Percentiles rank a stretch among this genome's conserved stretches.
These are phyloP conservation scores for Candida anglica DNA, from an alignment of 805 yeast genomes.

Conservation along the genomic window DNA sequence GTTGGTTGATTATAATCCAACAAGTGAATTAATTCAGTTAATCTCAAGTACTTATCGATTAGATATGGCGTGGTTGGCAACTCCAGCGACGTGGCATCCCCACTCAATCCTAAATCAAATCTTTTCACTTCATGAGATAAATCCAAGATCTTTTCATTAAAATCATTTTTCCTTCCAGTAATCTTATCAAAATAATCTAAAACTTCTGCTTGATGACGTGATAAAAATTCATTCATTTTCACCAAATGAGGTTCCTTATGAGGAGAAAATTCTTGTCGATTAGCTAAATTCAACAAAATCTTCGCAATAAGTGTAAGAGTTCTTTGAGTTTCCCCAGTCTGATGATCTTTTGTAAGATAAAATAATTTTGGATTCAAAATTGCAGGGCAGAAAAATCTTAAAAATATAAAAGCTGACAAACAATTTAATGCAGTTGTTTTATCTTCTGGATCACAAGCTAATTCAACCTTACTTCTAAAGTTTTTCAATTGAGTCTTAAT, in stretches of 20 bases:
- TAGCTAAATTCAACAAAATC: constrained; percentile 73
- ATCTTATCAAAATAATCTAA: constrained; percentile 68
- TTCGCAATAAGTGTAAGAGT: constrained; percentile 82
- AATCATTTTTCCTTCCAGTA: constrained; percentile 66
- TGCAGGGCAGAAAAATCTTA: constrained; percentile 70
- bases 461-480: constrained; percentile 61
- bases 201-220: constrained; percentile 52
- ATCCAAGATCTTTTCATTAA: constrained; percentile 53
- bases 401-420: constrained; percentile 76
- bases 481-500: constrained; percentile 62
- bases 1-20: constrained; percentile 21
- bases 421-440: constrained; percentile 60
- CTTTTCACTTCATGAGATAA: constrained; percentile 54
- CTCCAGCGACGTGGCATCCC: constrained; percentile 47
- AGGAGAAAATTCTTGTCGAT: constrained; percentile 64
- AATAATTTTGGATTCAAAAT: constrained; percentile 85
- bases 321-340: constrained; percentile 67
- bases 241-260: constrained; percentile 81
- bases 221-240: constrained; percentile 65
- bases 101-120: constrained; percentile 54
- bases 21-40: constrained; percentile 54
- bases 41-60: constrained; percentile 60
- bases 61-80: constrained; percentile 66
- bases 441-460: constrained; percentile 55
- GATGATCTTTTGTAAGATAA: constrained; percentile 65